phyloP scores from a whole-genome alignment of 2,329 filamentous ascomycete genomes.

The Macrophomina pseudophaseolina region DNA sequence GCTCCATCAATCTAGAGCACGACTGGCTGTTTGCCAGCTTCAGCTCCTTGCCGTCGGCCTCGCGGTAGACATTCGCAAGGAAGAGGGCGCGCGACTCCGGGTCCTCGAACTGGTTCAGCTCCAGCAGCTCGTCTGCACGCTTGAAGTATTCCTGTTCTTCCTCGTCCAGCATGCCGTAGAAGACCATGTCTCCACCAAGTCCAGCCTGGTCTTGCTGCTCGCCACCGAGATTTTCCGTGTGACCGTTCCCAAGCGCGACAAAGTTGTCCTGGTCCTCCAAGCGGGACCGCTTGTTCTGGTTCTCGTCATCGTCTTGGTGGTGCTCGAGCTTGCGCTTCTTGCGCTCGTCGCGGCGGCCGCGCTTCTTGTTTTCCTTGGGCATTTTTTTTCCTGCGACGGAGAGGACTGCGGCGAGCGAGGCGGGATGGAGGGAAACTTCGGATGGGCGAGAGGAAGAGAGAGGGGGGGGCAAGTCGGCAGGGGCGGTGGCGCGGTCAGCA shows the following conservation, averaged over 20 bases:
- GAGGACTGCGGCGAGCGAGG: conserved; percentile 4
- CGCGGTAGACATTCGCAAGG: conserved; percentile 80
- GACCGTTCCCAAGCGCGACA: conserved; percentile 27
- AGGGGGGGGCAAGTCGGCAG: neutral
- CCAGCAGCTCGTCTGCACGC: conserved; percentile 85
- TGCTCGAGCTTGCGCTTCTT: conserved; percentile 58
- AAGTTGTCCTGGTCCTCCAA: conserved; percentile 29
- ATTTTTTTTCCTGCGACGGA: conserved; percentile 44
- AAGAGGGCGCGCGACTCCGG: conserved; percentile 63
- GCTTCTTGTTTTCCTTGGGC: conserved; percentile 65
- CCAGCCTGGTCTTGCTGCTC: conserved; percentile 32
- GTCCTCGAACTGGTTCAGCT: conserved; percentile 83
- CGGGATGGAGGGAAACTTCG: neutral
- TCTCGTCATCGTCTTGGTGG: conserved; percentile 43
- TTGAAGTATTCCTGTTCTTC: conserved; percentile 97
- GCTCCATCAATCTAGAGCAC: conserved; percentile 90
- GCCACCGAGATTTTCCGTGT: conserved; percentile 34
- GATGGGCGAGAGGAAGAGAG: neutral
- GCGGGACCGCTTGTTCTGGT: conserved; percentile 41
- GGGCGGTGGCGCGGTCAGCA: neutral
- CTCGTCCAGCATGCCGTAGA: conserved; percentile 91
- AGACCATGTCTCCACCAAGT: conserved; percentile 66
- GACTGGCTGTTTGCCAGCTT: conserved; percentile 96
- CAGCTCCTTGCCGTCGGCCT: conserved; percentile 89
- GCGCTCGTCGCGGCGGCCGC: conserved; percentile 59